Evolutionary conservation across 139 green algal genomes (phyloP).

Genomic region (Pleodorina starrii): DNA sequence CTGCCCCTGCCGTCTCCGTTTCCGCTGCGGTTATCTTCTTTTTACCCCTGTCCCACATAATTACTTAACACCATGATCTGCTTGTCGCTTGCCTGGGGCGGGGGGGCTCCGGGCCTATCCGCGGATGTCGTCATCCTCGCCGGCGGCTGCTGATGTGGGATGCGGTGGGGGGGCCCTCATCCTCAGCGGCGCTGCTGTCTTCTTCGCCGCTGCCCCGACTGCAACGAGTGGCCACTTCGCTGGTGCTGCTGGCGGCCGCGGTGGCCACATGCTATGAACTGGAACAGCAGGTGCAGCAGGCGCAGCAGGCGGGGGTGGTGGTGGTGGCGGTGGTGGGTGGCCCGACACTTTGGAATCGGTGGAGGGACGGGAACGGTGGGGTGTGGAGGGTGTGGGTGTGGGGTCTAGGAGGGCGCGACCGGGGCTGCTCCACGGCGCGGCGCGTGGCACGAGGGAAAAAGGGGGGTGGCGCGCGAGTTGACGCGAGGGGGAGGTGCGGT

Average conservation of each 20-base stretch:
- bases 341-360: too few species aligned
- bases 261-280: neutral
- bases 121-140: neutral
- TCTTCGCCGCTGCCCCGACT: slow-evolving; percentile 56
- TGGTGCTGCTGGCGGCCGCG: slow-evolving; percentile 38
- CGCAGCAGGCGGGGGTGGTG: too few species aligned
- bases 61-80: neutral
- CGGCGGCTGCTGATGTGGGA: neutral
- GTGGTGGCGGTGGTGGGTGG: too few species aligned
- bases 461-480: too few species aligned
- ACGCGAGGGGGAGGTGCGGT: too few species aligned
- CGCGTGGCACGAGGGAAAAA: too few species aligned
- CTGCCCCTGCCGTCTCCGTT: neutral
- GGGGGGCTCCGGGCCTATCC: neutral
- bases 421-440: too few species aligned
- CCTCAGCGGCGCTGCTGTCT: slow-evolving; percentile 36
- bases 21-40: too few species aligned
- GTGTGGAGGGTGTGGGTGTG: too few species aligned
- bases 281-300: slow-evolving; percentile 1
- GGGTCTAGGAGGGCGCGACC: neutral
- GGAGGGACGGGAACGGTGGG: too few species aligned
- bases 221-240: slow-evolving; percentile 1
- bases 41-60: neutral
- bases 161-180: too few species aligned
- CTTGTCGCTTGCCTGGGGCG: neutral